A percentile compares a stretch with the other conserved stretches of the same genome.
Conservation (phyloP, 208 protist species). For the Leptomonas pyrrhocoris region DNA sequence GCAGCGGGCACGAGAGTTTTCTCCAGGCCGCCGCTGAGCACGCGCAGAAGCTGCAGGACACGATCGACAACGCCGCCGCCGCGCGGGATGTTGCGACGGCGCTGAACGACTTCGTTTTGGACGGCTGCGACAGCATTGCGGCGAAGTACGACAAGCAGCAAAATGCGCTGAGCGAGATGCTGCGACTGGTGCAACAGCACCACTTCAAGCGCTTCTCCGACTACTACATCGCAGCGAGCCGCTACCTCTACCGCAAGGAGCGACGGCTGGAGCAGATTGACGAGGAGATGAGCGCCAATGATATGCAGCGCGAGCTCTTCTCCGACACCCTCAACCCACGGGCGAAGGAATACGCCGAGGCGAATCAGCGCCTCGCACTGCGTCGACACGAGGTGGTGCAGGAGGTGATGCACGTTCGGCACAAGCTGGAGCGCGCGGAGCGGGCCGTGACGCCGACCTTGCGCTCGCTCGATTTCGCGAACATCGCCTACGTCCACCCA, state of each 20-base stretch:
- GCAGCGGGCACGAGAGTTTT: conserved; percentile 84
- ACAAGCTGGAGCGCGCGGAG: conserved; percentile 68
- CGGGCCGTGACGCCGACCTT: conserved; percentile 77
- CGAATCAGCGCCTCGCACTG: conserved; percentile 56
- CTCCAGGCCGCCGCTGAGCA: conserved; percentile 71
- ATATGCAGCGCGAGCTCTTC: conserved; percentile 76
- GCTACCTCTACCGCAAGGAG: conserved; percentile 89
- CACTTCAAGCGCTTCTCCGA: conserved; percentile 89
- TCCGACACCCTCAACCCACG: conserved; percentile 70
- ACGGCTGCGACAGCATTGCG: conserved; percentile 88
- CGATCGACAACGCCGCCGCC: conserved; percentile 80
- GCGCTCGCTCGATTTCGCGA: conserved; percentile 69
- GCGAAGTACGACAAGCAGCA: conserved; percentile 89
- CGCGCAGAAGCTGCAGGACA: conserved; percentile 76
- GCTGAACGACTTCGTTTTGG: conserved; percentile 90
- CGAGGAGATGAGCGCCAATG: conserved; percentile 69
- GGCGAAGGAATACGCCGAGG: conserved; percentile 81
- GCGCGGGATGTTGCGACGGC: conserved; percentile 73
- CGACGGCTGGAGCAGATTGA: conserved; percentile 68
- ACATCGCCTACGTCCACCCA: conserved; percentile 78
- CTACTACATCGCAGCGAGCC: conserved; percentile 87
- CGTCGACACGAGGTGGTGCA: conserved; percentile 64
- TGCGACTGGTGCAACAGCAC: conserved; percentile 81
- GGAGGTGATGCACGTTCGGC: conserved; percentile 68
- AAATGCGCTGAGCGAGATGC: conserved; percentile 76